These are phyloP conservation scores for Metarhizium album DNA, from an alignment of 2,329 filamentous ascomycete genomes.

Conservation along the genomic window DNA sequence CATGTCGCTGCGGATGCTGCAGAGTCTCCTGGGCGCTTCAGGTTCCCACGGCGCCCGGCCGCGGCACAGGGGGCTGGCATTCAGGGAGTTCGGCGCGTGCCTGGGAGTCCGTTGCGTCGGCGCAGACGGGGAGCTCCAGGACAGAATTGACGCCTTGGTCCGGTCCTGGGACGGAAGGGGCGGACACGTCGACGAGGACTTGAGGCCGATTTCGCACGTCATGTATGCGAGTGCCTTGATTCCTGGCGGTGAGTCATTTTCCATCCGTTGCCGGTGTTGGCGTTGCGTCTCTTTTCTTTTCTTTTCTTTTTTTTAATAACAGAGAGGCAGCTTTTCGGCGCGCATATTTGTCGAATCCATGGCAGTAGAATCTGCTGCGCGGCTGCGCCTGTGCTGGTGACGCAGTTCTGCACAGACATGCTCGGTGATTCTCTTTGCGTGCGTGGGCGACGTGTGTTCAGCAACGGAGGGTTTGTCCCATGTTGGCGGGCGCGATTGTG, in stretches of 20 bases:
- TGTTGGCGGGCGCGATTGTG: too few relatives aligned
- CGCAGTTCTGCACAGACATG: too few relatives aligned
- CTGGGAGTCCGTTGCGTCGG: slow-evolving; percentile 33
- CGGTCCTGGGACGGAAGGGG: slow-evolving; percentile 25
- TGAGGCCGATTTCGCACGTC: slow-evolving; percentile 42
- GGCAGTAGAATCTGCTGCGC: not conserved
- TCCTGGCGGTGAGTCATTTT: slow-evolving; percentile 43
- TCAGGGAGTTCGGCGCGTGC: slow-evolving; percentile 43
- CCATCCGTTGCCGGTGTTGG: too few relatives aligned
- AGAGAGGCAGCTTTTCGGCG: not conserved
- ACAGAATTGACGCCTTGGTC: slow-evolving; percentile 17
- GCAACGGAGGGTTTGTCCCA: too few relatives aligned
- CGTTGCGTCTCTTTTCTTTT: too few relatives aligned
- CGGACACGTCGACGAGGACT: slow-evolving; percentile 23
- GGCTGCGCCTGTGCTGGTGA: too few relatives aligned
- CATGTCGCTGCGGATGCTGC: slow-evolving; percentile 18
- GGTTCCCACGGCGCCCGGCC: slow-evolving; percentile 8
- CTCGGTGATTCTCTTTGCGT: too few relatives aligned
- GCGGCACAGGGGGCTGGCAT: slow-evolving; percentile 27
- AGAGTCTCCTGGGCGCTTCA: slow-evolving; percentile 11
- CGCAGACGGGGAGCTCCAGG: slow-evolving; percentile 20
- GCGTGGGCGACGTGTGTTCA: too few relatives aligned
- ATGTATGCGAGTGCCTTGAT: slow-evolving; percentile 48
- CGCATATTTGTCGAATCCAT: not conserved
- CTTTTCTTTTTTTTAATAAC: not conserved